Evolutionary conservation across 2,329 filamentous ascomycete species (phyloP), one percentile per base, ranked within the genome.

Genomic region (Stylonectria norvegica): DNA sequence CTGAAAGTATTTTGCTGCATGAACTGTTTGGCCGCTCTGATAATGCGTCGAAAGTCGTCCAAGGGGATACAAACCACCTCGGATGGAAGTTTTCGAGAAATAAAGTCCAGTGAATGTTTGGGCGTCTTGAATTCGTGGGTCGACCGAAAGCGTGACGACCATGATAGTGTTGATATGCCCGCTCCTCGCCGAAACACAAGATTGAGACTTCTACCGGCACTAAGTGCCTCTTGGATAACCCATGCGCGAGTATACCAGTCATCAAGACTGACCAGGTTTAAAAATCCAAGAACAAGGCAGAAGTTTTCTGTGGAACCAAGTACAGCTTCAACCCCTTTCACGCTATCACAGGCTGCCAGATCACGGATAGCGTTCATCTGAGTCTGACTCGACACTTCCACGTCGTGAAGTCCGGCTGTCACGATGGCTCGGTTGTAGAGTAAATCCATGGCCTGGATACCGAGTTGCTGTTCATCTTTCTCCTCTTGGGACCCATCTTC

Each of bases 181-280:
- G 19, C 33, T 16, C 4, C 20, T 25, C 33, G 10, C 19, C 27
- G 27, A 16, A 38, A 32, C 22, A 32, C 19, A 17, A 40, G 38
- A 15, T 29, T 4, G 4, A 40, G 32, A 4, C 14, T 14, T 3
- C 8, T 5, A 2, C 38, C 38, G 5, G 38, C 38, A 15, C 31
- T 34, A 4, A 40, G 12, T 3, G 31, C 20, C n/a, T 40, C 38
- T 14, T 40, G 38, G 4, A 35, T 12, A n/a, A 40, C 25, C 38
- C 38, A 40, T 2, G 38, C 31, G 9, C 38, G 38, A n/a, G 22
- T 40, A 10, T 40, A 40, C 38, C 38, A 40, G 17, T 14, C 20
- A 25, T 40, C 38, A 8, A 4, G n/a, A 10, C 11, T n/a, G 12
- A 38, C 19, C 18, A 12, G 10, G 12, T 32, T 10, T 3, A 37